A percentile compares a stretch with the other conserved stretches of the same genome.
These are phyloP conservation scores for Knufia petricola DNA, from an alignment of 2,329 filamentous ascomycete genomes.

Conservation along the genomic window DNA sequence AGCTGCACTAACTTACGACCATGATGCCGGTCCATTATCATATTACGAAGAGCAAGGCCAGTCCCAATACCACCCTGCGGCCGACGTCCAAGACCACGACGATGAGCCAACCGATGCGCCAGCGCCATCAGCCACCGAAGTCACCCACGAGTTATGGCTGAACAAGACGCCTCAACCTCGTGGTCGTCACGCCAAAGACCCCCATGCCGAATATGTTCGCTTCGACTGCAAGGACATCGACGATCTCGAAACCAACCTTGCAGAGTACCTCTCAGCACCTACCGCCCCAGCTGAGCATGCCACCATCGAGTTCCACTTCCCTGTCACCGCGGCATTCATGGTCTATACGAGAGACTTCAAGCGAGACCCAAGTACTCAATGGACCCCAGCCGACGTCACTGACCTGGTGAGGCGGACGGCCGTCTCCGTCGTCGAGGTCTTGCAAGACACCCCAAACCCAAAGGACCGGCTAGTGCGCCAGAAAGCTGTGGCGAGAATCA, in stretches of 20 bases:
- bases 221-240: conserved; percentile 17
- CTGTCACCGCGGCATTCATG: conserved; percentile 19
- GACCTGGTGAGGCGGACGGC: conserved; percentile 15
- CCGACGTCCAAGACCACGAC: not conserved
- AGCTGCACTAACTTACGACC: too few species aligned
- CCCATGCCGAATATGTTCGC: conserved; percentile 15
- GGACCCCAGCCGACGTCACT: not conserved
- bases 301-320: conserved; percentile 20
- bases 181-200: conserved; percentile 21
- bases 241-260: conserved; percentile 15
- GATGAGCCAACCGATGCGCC: not conserved
- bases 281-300: conserved; percentile 17
- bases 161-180: not conserved
- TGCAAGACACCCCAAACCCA: conserved; percentile 14
- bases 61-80: too few species aligned
- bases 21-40: too few species aligned
- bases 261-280: conserved; percentile 17
- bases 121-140: not conserved
- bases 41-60: too few species aligned
- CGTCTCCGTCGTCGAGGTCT: conserved; percentile 18
- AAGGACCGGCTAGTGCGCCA: conserved; percentile 17
- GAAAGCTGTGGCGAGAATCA: conserved; percentile 17
- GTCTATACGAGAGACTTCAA: conserved; percentile 10
- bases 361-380: conserved; percentile 8
- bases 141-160: not conserved